phyloP scores from a whole-genome alignment of 2,329 filamentous ascomycete species.

The Fusarium pseudoanthophilum region DNA sequence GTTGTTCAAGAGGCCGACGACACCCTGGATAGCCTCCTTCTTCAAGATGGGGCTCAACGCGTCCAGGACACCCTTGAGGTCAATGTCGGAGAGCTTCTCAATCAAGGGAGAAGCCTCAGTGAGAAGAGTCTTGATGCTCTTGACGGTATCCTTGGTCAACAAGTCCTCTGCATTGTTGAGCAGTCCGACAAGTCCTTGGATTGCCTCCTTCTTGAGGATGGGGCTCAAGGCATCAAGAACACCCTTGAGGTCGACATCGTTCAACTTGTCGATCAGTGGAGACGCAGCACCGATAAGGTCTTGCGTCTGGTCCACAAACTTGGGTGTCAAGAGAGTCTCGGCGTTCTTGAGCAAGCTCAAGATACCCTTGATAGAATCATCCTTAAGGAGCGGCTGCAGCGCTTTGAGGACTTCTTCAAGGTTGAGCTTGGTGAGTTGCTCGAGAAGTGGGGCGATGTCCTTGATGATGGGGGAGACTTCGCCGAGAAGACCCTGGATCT shows the following conservation, averaged over 20 bases:
- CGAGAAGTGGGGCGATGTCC: conserved; percentile 33
- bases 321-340: conserved; percentile 40
- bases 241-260: conserved; percentile 19
- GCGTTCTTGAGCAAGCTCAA: conserved; percentile 49
- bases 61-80: neutral
- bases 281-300: conserved; percentile 28
- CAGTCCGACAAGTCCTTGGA: conserved; percentile 4
- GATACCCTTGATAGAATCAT: conserved; percentile 33
- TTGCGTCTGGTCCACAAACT: conserved; percentile 39
- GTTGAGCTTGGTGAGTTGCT: conserved; percentile 49
- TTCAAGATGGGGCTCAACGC: conserved; percentile 4
- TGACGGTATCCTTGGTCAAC: conserved; percentile 6
- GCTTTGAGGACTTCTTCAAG: conserved; percentile 48
- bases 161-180: conserved; percentile 10
- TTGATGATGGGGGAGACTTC: conserved; percentile 47
- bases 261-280: conserved; percentile 14
- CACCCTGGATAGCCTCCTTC: conserved; percentile 18
- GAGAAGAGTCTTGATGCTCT: conserved; percentile 18
- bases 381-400: conserved; percentile 50
- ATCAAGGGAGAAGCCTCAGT: conserved; percentile 2
- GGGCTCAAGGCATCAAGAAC: conserved; percentile 14
- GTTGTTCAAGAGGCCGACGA: neutral
- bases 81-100: conserved; percentile 1
- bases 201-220: conserved; percentile 13
- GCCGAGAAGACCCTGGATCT: conserved; percentile 49